Base-by-base conservation (phyloP, 2,329 filamentous ascomycete genomes). In the Epichloe coenophiala region DNA sequence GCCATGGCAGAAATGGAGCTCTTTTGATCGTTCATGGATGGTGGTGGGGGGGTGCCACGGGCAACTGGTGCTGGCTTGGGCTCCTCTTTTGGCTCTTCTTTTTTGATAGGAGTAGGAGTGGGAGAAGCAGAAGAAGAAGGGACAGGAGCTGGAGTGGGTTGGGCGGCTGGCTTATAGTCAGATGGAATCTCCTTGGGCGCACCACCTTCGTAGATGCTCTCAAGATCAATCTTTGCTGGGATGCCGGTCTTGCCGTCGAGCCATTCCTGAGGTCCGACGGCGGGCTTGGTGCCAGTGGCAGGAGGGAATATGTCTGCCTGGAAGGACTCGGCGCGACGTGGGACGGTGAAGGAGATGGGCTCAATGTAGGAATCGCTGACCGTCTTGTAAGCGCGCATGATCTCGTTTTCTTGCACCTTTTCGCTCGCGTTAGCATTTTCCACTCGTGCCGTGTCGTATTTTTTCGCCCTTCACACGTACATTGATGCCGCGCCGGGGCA, bases 231-330 rank as follows among this genome's bases (percentile, higher is more conserved):
- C 76, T 95, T 97, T 53, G 89, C 76, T 7, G 93, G 90, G 41
- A 94, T 68, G 7, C 75, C 88, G 15, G 84, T 84, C 72, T 95
- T 93, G 56, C 93, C 93, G 13, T 76, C 75, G 49, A 95, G 76
- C 90, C 90, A 98, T 58, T 97, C 90, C 44, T 77, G 70, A 40
- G 86, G 79, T 51, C 81, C 85, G 62, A 95, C 79, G 53, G 85
- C 90, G 47, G 93, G 81, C 69, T 88, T 94, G 49, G 78, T 66
- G 54, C 93, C 91, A 51, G 76, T 75, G 12, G 89, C 84, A 11
- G 93, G 91, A 41, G 91, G 93, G 68, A 88, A 98, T 61, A 98
- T 96, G 64, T 98, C 93, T 54, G 89, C 88, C 71, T 97, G 91
- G 80, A 96, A 96, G 48, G 85, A 88, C 68, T 96, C 89, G 50